phyloP scores from a whole-genome alignment of 441 rosid species.

The Capsella rubella region DNA sequence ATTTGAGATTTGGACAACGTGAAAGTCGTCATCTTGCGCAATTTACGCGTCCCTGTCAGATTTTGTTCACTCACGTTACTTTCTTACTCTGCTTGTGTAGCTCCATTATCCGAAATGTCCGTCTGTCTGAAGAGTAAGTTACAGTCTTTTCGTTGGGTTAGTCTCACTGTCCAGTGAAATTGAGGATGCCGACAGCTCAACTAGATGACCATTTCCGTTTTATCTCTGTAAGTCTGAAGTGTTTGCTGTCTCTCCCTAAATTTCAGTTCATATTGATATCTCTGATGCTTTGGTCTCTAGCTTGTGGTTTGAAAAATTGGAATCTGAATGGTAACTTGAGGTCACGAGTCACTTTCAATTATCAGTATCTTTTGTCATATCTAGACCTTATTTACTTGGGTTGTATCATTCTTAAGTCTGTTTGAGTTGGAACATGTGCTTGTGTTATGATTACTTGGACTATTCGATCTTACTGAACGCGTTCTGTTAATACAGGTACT shows the following conservation, averaged over 20 bases:
- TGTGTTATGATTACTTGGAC: constrained; percentile 6
- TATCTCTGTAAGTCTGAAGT: constrained; percentile 25
- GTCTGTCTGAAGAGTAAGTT: background rate
- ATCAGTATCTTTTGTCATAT: background rate
- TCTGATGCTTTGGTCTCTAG: constrained; percentile 4
- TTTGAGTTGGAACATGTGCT: background rate
- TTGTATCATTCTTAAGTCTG: background rate
- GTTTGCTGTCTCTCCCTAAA: background rate
- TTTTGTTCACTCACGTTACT: constrained; percentile 5
- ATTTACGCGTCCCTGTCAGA: constrained; percentile 1
- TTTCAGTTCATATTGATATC: background rate
- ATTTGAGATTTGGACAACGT: background rate
- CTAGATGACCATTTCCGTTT: background rate
- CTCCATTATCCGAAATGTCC: background rate
- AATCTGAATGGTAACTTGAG: background rate
- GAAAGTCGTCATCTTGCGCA: background rate
- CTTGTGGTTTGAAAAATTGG: background rate
- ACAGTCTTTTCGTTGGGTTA: background rate
- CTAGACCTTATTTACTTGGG: background rate
- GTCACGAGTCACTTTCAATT: background rate
- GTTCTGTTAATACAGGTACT: constrained; percentile 34
- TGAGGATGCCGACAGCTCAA: constrained; percentile 14
- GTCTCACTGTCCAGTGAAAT: background rate
- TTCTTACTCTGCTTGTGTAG: constrained; percentile 32
- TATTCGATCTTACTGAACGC: background rate